Evolutionary conservation across 352 stramenopile species (phyloP).

Genomic region (Globisporangium sylvaticum): DNA sequence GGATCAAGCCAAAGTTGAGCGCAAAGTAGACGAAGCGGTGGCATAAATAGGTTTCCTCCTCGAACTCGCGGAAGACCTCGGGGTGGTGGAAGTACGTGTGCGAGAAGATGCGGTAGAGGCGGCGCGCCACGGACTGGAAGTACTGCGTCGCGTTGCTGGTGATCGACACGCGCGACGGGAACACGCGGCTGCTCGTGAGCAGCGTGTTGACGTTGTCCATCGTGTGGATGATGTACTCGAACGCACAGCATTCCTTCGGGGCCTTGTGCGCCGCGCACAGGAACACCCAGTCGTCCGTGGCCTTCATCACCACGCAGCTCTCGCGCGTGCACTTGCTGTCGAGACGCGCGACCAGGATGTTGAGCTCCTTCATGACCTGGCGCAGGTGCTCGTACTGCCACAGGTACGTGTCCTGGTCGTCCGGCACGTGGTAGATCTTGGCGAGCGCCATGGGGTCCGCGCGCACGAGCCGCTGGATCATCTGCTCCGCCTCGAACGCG

Average conservation of each 20-base stretch:
- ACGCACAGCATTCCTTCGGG: conserved; percentile 78
- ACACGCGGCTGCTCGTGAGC: conserved; percentile 77
- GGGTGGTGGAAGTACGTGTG: conserved; percentile 84
- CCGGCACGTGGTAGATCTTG: conserved; percentile 68
- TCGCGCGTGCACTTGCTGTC: conserved; percentile 67
- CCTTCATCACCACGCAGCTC: conserved; percentile 76
- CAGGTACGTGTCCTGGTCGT: conserved; percentile 80
- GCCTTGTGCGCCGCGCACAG: conserved; percentile 80
- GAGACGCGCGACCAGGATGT: conserved; percentile 63
- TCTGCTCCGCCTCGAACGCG: conserved; percentile 72
- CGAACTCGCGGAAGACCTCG: conserved; percentile 69
- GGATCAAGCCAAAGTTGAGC: conserved; percentile 74
- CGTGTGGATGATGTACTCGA: conserved; percentile 85
- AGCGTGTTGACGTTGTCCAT: conserved; percentile 87
- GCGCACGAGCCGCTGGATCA: conserved; percentile 72
- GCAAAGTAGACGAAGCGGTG: conserved; percentile 84
- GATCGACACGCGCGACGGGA: conserved; percentile 73
- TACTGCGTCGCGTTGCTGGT: conserved; percentile 80
- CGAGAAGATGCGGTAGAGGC: conserved; percentile 83
- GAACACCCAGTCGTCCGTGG: conserved; percentile 85
- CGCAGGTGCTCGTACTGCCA: conserved; percentile 86
- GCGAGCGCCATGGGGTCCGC: conserved; percentile 48
- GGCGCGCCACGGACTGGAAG: conserved; percentile 78
- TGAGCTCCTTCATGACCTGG: conserved; percentile 83
- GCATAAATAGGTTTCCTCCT: conserved; percentile 72